Percentiles rank a stretch among this genome's conserved stretches.
phyloP scores from a whole-genome alignment of 169 alveolate genomes.

The Plasmodium vinckei region DNA sequence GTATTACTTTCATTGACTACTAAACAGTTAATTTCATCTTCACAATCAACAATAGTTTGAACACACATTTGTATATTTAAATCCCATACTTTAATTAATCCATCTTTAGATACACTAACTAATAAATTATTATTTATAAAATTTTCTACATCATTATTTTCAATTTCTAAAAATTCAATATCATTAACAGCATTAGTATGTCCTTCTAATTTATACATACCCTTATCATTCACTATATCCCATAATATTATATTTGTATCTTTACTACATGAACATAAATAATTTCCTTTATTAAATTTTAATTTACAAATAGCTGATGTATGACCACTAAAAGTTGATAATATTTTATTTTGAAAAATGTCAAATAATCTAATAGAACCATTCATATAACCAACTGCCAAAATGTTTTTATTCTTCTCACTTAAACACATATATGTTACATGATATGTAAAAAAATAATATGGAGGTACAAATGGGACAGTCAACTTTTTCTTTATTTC shows the following conservation, averaged over 20 bases:
- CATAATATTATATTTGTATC: constrained; percentile 90
- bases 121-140: constrained; percentile 61
- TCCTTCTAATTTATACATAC: constrained; percentile 87
- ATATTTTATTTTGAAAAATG: constrained; percentile 57
- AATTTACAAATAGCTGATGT: constrained; percentile 79
- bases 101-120: constrained; percentile 89
- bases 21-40: constrained; percentile 84
- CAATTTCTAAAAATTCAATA: constrained; percentile 73
- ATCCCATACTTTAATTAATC: constrained; percentile 91
- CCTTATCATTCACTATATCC: constrained; percentile 88
- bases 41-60: constrained; percentile 88
- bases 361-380: constrained; percentile 88
- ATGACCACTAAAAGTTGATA: constrained; percentile 85
- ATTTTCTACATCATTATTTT: constrained; percentile 29
- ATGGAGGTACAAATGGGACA: constrained; percentile 79
- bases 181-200: constrained; percentile 88
- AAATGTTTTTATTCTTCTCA: constrained; percentile 72
- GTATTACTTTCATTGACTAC: constrained; percentile 72
- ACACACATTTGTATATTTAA: constrained; percentile 87
- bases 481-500: constrained; percentile 71
- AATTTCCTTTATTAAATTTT: constrained; percentile 78
- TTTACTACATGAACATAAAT: constrained; percentile 87
- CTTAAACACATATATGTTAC: constrained; percentile 80
- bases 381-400: constrained; percentile 89
- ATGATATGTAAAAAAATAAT: constrained; percentile 78